Evolutionary conservation across 805 yeast species (phyloP).

Genomic region (Huiozyma sinensis): DNA sequence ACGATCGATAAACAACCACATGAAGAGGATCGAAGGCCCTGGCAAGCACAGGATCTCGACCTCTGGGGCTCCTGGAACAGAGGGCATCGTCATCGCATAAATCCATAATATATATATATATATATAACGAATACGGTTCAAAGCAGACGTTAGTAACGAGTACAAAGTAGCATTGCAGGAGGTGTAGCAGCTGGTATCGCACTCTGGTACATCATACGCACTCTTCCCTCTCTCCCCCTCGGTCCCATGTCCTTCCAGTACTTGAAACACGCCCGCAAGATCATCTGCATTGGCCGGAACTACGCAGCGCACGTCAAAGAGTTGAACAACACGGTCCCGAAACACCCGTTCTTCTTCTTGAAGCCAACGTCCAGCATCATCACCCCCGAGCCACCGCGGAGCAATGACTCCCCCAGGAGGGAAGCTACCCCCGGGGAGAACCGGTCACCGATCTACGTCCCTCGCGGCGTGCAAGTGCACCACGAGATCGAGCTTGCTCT

Average conservation of each 20-base stretch:
- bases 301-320: slow-evolving; percentile 95
- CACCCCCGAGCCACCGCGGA: slow-evolving; percentile 23
- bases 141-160: no score
- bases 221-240: no score
- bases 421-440: slow-evolving; percentile 23
- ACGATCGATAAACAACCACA: no score
- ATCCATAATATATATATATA: no score
- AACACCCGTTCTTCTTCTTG: slow-evolving; percentile 82
- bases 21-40: no score
- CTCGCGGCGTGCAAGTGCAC: slow-evolving; percentile 70
- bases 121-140: no score
- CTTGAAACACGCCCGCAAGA: slow-evolving; percentile 56
- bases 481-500: slow-evolving; percentile 92
- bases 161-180: no score
- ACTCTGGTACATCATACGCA: no score
- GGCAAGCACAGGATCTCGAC: no score
- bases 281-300: slow-evolving; percentile 92
- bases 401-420: slow-evolving; percentile 13
- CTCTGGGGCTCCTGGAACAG: no score
- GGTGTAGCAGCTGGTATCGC: no score
- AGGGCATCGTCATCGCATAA: no score
- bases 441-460: slow-evolving; percentile 72
- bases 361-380: slow-evolving; percentile 80
- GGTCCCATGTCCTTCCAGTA: slow-evolving; percentile 46
- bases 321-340: slow-evolving; percentile 69